Evolutionary conservation across 306 rosid species (phyloP).

Genomic region (Cyamopsis tetragonoloba): DNA sequence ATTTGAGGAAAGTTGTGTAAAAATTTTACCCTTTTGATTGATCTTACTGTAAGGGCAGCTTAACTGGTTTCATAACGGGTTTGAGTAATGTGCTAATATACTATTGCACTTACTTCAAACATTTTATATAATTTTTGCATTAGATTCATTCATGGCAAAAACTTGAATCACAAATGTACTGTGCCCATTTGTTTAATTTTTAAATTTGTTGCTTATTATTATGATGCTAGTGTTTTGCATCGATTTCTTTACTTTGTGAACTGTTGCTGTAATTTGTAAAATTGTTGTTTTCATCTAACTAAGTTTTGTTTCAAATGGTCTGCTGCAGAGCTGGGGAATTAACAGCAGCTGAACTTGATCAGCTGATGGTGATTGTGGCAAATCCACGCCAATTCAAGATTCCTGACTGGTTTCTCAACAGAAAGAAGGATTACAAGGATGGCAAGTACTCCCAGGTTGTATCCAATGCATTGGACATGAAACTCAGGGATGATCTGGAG

Average conservation of each 20-base stretch:
- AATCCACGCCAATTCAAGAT: constrained; percentile 73
- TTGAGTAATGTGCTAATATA: not conserved
- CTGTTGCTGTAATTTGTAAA: no score
- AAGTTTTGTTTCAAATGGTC: not conserved
- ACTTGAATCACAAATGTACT: not conserved
- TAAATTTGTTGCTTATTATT: not conserved
- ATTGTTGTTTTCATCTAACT: not conserved
- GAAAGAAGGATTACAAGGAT: constrained; percentile 80
- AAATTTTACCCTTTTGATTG: not conserved
- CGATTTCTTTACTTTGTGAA: not conserved
- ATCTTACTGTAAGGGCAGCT: not conserved
- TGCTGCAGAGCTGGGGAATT: constrained; percentile 67
- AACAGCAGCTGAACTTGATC: constrained; percentile 55
- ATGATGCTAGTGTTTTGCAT: not conserved
- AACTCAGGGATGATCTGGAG: constrained; percentile 83
- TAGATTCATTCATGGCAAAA: not conserved
- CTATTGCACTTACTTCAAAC: not conserved
- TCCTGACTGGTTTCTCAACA: constrained; percentile 76
- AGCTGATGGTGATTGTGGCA: constrained; percentile 53
- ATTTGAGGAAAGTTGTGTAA: not conserved
- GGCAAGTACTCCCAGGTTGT: constrained; percentile 71
- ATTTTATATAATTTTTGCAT: not conserved
- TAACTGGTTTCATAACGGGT: not conserved
- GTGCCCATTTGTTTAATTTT: not conserved
- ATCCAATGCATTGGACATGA: constrained; percentile 78